Evolutionary conservation across 2,329 filamentous ascomycete species (phyloP).

Genomic region (Amylocarpus encephaloides): DNA sequence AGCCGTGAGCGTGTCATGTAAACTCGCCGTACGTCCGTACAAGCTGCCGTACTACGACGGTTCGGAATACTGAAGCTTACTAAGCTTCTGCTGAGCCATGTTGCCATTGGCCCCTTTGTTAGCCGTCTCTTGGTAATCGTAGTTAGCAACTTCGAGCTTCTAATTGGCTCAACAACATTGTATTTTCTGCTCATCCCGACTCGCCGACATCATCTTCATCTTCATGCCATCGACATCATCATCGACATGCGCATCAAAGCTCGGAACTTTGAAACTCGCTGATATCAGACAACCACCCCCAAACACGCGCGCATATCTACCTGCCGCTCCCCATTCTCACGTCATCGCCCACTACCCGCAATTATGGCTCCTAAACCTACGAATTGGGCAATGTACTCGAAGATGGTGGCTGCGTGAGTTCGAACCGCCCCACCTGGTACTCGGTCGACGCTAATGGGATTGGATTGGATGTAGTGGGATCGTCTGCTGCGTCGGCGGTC

Average conservation of each 20-base stretch:
- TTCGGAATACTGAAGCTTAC: too few relatives aligned
- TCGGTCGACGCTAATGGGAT: conserved; percentile 2
- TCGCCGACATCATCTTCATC: neutral
- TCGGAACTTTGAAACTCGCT: neutral
- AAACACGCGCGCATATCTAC: neutral
- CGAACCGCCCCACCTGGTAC: conserved; percentile 5
- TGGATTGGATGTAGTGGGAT: conserved; percentile 50
- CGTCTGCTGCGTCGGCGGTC: conserved; percentile 72
- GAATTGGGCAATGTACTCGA: conserved; percentile 55
- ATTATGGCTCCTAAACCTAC: conserved; percentile 41
- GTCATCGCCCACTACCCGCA: neutral
- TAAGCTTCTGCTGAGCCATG: too few relatives aligned
- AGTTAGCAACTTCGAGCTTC: neutral
- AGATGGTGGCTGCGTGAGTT: conserved; percentile 65
- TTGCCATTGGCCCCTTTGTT: too few relatives aligned
- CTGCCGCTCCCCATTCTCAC: too few relatives aligned
- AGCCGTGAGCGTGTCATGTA: neutral
- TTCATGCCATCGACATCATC: too few relatives aligned
- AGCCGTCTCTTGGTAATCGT: neutral
- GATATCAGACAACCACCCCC: neutral
- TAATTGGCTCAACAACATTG: neutral
- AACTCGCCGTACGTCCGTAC: too few relatives aligned
- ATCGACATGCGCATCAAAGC: neutral
- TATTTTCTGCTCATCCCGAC: neutral
- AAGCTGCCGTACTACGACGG: too few relatives aligned